Evolutionary conservation across 2,329 filamentous ascomycete species (phyloP), one percentile per base, ranked within the genome.

Genomic region (Blastomyces emzantsi): DNA sequence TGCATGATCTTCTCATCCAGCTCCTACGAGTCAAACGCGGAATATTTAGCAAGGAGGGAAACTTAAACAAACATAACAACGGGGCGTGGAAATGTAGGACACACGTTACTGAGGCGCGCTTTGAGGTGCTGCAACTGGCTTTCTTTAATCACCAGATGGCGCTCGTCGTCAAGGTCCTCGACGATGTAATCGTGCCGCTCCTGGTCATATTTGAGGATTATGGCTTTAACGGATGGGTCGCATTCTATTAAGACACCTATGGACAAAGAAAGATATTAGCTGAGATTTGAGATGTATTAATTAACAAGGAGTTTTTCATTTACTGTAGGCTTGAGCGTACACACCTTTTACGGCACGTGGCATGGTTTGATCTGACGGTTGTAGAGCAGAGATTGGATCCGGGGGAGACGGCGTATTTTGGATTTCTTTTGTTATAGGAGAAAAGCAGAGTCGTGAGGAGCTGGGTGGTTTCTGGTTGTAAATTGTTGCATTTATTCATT

Each of bases 221-320:
- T 79, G 52, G 78, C 76, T 69, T 80, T 80, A 67, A 80, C 78
- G 51, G 78, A 80, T 2, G 78, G 78, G 66, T 80, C 78, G 70
- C 78, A 80, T 70, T 80, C 77, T 64, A 80, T 75, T 15, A 80
- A 72, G 51, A 80, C 74, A 62, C 78, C 78, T 80, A 66, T 51
- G 8, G 19, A 13, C 43, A 4, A 3, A 52, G 13, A 22, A 15
- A 15, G 56, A 39, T 13, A 45, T 15, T 41, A 52, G 41, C 11
- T 39, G 15, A 3, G 13, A 54, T 17, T 19, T 39, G 28, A 47
- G 39, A 19, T 45, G 3, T 13, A 19, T 41, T 9, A 41, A 15
- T 41, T 69, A 61, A 30, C 2, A 30, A 30, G 66, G 64, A 41
- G n/a, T n/a, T 5, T 15, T 28, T 51, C 28, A 7, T 6, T 6